These are phyloP conservation scores for Globisporangium parvum DNA, from an alignment of 352 stramenopile species.

Conservation along the genomic window DNA sequence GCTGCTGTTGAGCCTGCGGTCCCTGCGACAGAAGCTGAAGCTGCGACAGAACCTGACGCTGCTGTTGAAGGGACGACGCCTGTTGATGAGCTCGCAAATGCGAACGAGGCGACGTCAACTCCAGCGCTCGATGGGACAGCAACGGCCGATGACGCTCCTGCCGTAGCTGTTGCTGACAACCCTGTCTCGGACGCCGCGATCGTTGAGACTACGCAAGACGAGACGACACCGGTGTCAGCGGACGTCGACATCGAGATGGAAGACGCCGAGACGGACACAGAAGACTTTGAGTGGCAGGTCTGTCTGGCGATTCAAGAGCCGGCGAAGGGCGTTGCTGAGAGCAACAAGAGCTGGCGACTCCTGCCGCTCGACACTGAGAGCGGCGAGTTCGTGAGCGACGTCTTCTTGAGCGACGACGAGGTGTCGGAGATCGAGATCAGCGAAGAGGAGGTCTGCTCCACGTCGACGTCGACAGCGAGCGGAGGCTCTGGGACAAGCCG, in stretches of 20 bases:
- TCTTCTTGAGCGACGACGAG: constrained; percentile 52
- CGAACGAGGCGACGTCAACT: no score
- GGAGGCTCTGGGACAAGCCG: constrained; percentile 18
- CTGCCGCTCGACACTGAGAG: constrained; percentile 39
- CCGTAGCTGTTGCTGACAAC: background rate
- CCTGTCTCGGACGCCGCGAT: constrained; percentile 5
- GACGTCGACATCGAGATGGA: constrained; percentile 17
- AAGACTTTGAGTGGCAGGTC: constrained; percentile 39
- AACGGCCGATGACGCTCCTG: constrained; percentile 9
- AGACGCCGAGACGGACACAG: constrained; percentile 4
- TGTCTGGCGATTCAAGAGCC: constrained; percentile 33
- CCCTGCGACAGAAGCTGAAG: background rate
- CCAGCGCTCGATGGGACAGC: background rate
- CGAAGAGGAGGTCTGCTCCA: constrained; percentile 54
- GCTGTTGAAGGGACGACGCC: background rate
- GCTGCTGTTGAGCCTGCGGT: background rate
- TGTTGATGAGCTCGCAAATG: no score
- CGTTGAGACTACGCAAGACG: constrained; percentile 1
- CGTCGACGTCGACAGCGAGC: constrained; percentile 11
- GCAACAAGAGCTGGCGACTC: constrained; percentile 39
- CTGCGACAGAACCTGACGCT: background rate
- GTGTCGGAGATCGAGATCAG: constrained; percentile 56
- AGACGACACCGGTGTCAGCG: background rate
- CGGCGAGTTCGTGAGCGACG: constrained; percentile 48
- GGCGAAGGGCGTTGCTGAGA: background rate